Percentiles rank a stretch among this genome's conserved stretches.
Evolutionary conservation across 2,329 filamentous ascomycete species (phyloP).

Genomic region (Massarina eburnea): DNA sequence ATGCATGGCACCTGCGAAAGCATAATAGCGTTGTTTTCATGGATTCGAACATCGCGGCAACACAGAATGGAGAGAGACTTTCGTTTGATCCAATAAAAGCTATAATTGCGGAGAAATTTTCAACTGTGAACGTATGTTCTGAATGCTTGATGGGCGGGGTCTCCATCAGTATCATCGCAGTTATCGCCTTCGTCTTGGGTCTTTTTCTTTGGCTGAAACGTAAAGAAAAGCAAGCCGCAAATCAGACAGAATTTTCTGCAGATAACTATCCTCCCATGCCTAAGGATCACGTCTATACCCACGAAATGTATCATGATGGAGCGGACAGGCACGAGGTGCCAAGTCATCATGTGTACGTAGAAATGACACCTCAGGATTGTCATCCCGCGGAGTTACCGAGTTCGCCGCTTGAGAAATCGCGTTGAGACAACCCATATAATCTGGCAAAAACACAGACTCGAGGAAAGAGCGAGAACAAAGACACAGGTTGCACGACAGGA

Average conservation of each 20-base stretch:
- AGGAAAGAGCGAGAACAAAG: neutral
- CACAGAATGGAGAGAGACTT: constrained; percentile 17
- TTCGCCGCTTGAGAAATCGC: neutral
- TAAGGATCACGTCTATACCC: neutral
- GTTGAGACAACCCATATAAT: neutral
- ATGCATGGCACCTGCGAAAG: constrained; percentile 14
- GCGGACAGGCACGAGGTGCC: constrained; percentile 20
- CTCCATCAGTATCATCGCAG: constrained; percentile 12
- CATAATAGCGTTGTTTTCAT: constrained; percentile 10
- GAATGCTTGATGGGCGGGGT: constrained; percentile 14
- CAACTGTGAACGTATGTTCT: constrained; percentile 13
- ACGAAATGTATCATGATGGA: constrained; percentile 16
- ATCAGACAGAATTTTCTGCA: neutral
- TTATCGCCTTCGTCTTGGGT: constrained; percentile 66
- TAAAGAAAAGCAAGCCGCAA: constrained; percentile 1
- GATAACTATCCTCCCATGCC: neutral
- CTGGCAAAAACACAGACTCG: neutral
- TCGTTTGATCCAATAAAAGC: constrained; percentile 47
- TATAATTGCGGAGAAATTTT: constrained; percentile 39
- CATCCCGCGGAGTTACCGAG: constrained; percentile 1
- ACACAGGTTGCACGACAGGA: too few relatives aligned
- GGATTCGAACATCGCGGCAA: constrained; percentile 16
- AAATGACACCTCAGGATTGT: constrained; percentile 13
- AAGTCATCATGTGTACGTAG: neutral
- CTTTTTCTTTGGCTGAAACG: constrained; percentile 21